Conservation (phyloP, 208 protist genomes). For the Perkinsela sp. region DNA sequence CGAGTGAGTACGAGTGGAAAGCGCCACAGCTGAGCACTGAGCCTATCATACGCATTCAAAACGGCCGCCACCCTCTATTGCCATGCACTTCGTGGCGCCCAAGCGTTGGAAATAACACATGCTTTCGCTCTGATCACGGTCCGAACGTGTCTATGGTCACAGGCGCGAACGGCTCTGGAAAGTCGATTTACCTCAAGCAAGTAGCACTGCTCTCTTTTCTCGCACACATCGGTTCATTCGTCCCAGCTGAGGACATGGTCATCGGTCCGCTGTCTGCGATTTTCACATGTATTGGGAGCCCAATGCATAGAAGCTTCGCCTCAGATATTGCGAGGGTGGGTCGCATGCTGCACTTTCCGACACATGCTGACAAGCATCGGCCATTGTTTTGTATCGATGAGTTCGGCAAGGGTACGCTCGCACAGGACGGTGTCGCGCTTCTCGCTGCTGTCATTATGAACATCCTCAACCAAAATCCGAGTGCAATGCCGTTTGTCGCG, state of each 20-base stretch:
- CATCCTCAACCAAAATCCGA: constrained; percentile 6
- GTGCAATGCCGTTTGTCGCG: constrained; percentile 12
- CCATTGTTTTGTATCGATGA: constrained; percentile 55
- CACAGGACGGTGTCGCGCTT: constrained; percentile 42
- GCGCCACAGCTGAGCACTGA: constrained; percentile 3
- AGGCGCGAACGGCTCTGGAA: constrained; percentile 60
- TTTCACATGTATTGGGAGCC: constrained; percentile 12
- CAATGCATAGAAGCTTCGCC: constrained; percentile 7
- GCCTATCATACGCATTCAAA: background rate
- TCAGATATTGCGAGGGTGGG: constrained; percentile 10
- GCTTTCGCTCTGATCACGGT: constrained; percentile 1
- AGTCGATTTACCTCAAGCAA: constrained; percentile 65
- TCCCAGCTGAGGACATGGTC: constrained; percentile 26
- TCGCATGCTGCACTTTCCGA: constrained; percentile 10
- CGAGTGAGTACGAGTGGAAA: constrained; percentile 5
- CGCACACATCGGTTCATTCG: constrained; percentile 67
- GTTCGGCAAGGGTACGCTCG: constrained; percentile 70
- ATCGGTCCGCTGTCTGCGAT: constrained; percentile 15
- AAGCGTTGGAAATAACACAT: background rate
- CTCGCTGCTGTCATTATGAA: constrained; percentile 25
- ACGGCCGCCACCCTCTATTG: constrained; percentile 10
- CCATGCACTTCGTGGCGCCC: constrained; percentile 2
- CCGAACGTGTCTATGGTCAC: constrained; percentile 22
- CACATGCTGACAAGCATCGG: constrained; percentile 1
- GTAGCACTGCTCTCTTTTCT: constrained; percentile 65